Percentiles rank a stretch among this genome's conserved stretches.
Evolutionary conservation across 2,329 filamentous ascomycete genomes (phyloP).

Genomic region (Orbilia javanica): DNA sequence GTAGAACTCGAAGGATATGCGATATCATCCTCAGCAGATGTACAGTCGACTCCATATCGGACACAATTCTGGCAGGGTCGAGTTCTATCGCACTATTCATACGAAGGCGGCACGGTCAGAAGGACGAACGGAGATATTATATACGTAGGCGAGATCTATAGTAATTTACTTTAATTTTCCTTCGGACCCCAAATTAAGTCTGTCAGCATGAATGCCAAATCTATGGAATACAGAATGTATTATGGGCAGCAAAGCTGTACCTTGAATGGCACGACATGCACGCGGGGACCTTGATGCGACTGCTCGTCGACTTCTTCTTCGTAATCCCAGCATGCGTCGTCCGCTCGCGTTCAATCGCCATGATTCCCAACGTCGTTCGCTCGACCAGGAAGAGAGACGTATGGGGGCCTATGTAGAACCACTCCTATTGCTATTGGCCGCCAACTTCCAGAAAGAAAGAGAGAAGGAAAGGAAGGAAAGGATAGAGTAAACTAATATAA

Average conservation of each 20-base stretch:
- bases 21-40: conserved; percentile 48
- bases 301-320: conserved; percentile 43
- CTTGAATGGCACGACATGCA: conserved; percentile 57
- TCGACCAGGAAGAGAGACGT: background rate
- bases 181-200: background rate
- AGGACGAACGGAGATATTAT: background rate
- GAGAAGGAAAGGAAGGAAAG: background rate
- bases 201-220: conserved; percentile 10
- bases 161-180: conserved; percentile 54
- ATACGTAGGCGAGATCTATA: background rate
- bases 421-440: conserved; percentile 19
- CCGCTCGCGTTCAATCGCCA: conserved; percentile 53
- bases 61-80: conserved; percentile 53
- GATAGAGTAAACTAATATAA: background rate
- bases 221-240: background rate
- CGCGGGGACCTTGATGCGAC: conserved; percentile 55
- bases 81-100: conserved; percentile 40
- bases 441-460: background rate
- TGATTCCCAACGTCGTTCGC: conserved; percentile 5
- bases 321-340: conserved; percentile 36
- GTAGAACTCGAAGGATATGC: conserved; percentile 40
- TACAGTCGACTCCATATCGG: conserved; percentile 55
- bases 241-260: conserved; percentile 6
- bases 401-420: background rate
- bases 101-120: conserved; percentile 11